Percentiles rank a stretch among this genome's conserved stretches.
phyloP scores from a whole-genome alignment of 2,329 filamentous ascomycete species.

The Alternaria metachromatica region DNA sequence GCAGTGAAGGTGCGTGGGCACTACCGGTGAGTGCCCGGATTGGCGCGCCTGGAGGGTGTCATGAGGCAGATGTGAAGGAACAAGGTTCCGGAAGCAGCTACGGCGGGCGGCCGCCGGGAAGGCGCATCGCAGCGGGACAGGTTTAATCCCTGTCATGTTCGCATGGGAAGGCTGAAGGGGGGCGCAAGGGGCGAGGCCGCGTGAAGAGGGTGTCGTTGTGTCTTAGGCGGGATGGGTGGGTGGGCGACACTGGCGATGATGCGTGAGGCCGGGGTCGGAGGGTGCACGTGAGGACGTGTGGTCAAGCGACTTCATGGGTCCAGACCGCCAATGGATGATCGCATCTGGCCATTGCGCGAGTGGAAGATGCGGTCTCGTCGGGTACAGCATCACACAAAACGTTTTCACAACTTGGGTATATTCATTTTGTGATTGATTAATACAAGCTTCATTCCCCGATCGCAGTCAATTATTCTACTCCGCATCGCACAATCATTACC shows the following conservation, averaged over 20 bases:
- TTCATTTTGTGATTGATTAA: not conserved
- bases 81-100: conserved; percentile 9
- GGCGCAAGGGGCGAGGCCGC: not conserved
- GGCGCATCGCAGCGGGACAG: conserved; percentile 6
- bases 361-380: not conserved
- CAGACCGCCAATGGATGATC: not conserved
- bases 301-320: conserved; percentile 1
- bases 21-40: conserved; percentile 5
- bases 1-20: conserved; percentile 11
- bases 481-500: not conserved
- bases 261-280: not conserved
- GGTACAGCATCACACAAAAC: not conserved
- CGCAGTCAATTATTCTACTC: not conserved
- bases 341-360: not conserved
- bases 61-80: conserved; percentile 18
- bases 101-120: conserved; percentile 10
- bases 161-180: not conserved
- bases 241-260: not conserved
- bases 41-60: conserved; percentile 10
- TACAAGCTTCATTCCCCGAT: not conserved
- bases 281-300: conserved; percentile 9
- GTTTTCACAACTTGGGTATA: not conserved
- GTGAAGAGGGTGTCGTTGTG: not conserved
- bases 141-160: conserved; percentile 1
- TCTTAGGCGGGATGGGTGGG: not conserved